Evolutionary conservation across 1,139 yeast species (phyloP).

Genomic region (Wickerhamiella pararugosa): DNA sequence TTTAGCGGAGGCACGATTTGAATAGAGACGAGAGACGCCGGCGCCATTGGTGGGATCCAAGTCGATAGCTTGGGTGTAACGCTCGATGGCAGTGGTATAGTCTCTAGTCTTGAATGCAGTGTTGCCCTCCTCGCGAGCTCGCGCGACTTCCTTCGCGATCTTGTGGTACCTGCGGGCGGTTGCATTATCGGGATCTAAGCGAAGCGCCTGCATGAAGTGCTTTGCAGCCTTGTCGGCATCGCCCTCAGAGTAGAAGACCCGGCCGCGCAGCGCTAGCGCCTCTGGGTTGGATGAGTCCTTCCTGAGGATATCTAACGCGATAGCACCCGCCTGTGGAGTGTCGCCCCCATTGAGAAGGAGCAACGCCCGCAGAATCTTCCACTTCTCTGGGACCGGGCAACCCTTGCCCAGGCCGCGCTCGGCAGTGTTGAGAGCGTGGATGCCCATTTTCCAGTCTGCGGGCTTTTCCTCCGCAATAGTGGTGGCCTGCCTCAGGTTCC

Average conservation of each 20-base stretch:
- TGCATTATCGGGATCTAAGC: conserved; percentile 29
- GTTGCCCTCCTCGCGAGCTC: conserved; percentile 41
- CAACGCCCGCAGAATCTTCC: conserved; percentile 25
- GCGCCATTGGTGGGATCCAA: conserved; percentile 33
- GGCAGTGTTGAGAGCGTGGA: conserved; percentile 27
- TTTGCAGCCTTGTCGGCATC: conserved; percentile 26
- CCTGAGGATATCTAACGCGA: conserved; percentile 25
- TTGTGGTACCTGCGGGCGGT: conserved; percentile 24
- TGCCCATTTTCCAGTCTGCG: conserved; percentile 17
- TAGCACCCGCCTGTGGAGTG: conserved; percentile 25
- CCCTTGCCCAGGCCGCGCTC: conserved; percentile 25
- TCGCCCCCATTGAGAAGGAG: conserved; percentile 22
- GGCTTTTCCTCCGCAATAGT: conserved; percentile 16
- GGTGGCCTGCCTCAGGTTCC: conserved; percentile 23
- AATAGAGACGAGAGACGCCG: conserved; percentile 42
- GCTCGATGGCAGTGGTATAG: conserved; percentile 40
- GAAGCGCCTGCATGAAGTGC: conserved; percentile 29
- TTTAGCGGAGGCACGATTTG: conserved; percentile 68
- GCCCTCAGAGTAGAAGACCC: conserved; percentile 26
- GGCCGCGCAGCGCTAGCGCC: conserved; percentile 28
- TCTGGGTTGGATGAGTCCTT: conserved; percentile 25
- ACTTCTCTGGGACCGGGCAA: conserved; percentile 23
- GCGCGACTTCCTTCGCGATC: conserved; percentile 27
- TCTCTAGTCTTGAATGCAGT: conserved; percentile 42
- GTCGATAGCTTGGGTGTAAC: conserved; percentile 52